phyloP scores from a whole-genome alignment of 1,139 yeast species.

The Protomyces arabidopsidicola region DNA sequence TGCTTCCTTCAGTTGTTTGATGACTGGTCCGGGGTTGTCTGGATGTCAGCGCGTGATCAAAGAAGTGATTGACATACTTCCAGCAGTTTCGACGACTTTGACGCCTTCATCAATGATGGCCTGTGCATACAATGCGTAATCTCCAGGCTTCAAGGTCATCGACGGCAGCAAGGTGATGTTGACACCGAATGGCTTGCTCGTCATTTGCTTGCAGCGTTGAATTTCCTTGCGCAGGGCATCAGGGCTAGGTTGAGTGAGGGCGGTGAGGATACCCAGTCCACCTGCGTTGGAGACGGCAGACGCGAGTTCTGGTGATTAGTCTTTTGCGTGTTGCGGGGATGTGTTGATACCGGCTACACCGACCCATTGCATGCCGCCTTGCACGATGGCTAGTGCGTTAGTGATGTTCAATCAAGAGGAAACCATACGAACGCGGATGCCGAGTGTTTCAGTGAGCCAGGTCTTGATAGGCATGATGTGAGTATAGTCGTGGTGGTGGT shows the following conservation, averaged over 20 bases:
- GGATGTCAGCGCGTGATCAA: neutral
- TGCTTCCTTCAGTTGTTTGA: constrained; percentile 36
- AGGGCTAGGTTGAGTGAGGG: constrained; percentile 39
- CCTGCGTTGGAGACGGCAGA: constrained; percentile 43
- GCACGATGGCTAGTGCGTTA: constrained; percentile 31
- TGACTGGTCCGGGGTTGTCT: constrained; percentile 36
- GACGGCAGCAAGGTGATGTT: constrained; percentile 41
- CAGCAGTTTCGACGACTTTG: constrained; percentile 41
- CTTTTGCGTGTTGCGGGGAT: neutral
- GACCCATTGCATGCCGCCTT: constrained; percentile 41
- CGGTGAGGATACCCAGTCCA: constrained; percentile 41
- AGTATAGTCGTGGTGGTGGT: neutral
- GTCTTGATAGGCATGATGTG: constrained; percentile 36
- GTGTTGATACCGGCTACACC: constrained; percentile 35
- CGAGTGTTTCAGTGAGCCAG: constrained; percentile 38
- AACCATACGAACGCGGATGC: constrained; percentile 41
- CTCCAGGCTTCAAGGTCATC: constrained; percentile 38
- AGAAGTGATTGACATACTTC: constrained; percentile 26
- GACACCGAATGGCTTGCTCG: constrained; percentile 37
- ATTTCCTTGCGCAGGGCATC: constrained; percentile 39
- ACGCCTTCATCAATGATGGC: constrained; percentile 42
- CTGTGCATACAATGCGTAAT: constrained; percentile 39
- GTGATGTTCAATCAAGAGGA: neutral
- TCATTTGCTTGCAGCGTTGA: constrained; percentile 22
- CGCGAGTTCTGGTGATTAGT: constrained; percentile 35